Evolutionary conservation across 129 eudicot species (phyloP).

Genomic region (Mikania micrantha): DNA sequence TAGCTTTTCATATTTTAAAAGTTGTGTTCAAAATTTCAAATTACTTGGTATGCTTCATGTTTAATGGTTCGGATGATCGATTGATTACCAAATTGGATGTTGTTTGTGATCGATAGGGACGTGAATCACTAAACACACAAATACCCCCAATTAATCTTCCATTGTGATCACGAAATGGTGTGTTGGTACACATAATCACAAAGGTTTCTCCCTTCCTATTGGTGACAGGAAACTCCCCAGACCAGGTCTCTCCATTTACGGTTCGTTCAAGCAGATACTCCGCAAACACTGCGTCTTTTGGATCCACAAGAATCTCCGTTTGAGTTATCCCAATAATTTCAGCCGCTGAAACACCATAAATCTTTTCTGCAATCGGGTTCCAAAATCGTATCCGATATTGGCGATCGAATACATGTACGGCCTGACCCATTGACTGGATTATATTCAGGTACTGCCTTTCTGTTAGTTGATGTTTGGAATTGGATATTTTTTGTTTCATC

Average conservation of each 20-base stretch:
- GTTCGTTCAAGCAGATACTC: constrained; percentile 33
- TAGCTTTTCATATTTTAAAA: no score
- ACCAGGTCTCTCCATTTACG: constrained; percentile 59
- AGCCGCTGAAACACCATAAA: constrained; percentile 60
- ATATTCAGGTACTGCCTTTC: constrained; percentile 64
- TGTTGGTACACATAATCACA: constrained; percentile 36
- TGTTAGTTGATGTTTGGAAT: no score
- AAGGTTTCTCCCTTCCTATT: constrained; percentile 50
- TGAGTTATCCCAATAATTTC: constrained; percentile 61
- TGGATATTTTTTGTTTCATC: constrained; percentile 53
- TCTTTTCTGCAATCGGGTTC: constrained; percentile 53
- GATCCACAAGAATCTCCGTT: constrained; percentile 34
- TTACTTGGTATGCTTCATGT: no score
- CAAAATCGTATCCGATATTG: constrained; percentile 47
- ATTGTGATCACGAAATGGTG: constrained; percentile 55
- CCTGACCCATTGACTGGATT: constrained; percentile 78
- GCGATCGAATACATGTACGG: constrained; percentile 49
- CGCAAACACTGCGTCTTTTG: constrained; percentile 28
- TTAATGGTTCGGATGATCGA: no score
- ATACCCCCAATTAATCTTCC: constrained; percentile 50
- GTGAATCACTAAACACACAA: constrained; percentile 47
- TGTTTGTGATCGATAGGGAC: constrained; percentile 25
- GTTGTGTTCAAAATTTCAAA: no score
- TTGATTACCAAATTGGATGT: no score
- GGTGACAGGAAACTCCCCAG: constrained; percentile 63